Evolutionary conservation across 2,329 filamentous ascomycete genomes (phyloP).

Genomic region (Fusarium virguliforme): DNA sequence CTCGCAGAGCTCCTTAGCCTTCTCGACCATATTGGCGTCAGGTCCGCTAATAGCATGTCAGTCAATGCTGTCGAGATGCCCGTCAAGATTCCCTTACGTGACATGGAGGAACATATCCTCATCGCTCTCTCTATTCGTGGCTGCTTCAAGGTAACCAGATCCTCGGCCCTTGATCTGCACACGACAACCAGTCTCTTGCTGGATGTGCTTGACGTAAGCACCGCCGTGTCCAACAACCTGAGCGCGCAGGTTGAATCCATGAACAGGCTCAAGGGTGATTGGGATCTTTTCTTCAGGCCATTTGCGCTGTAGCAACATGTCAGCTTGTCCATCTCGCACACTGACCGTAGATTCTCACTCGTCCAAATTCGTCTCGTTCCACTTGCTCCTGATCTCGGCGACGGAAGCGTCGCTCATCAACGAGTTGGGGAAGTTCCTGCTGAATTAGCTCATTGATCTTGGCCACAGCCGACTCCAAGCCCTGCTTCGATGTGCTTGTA

Average conservation of each 20-base stretch:
- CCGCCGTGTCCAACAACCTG: slow-evolving; percentile 96
- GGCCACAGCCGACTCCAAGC: slow-evolving; percentile 88
- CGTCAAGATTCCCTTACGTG: slow-evolving; percentile 73
- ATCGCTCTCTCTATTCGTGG: slow-evolving; percentile 91
- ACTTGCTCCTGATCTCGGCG: slow-evolving; percentile 85
- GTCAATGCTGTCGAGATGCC: slow-evolving; percentile 24
- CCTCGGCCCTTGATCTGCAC: slow-evolving; percentile 98
- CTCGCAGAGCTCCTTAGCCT: slow-evolving; percentile 89
- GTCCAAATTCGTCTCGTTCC: slow-evolving; percentile 91
- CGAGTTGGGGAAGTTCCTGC: slow-evolving; percentile 93
- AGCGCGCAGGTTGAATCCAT: slow-evolving; percentile 94
- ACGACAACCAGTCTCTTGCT: slow-evolving; percentile 93
- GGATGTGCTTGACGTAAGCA: slow-evolving; percentile 97
- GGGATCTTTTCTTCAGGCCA: slow-evolving; percentile 98
- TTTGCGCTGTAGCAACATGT: slow-evolving; percentile 80
- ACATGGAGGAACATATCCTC: slow-evolving; percentile 98
- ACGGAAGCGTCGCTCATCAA: slow-evolving; percentile 94
- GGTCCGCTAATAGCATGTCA: slow-evolving; percentile 77
- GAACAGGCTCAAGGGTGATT: slow-evolving; percentile 90
- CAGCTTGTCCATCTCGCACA: slow-evolving; percentile 28
- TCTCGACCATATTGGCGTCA: slow-evolving; percentile 87
- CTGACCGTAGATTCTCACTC: slow-evolving; percentile 71
- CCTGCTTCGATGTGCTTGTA: slow-evolving; percentile 91
- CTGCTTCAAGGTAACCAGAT: slow-evolving; percentile 92
- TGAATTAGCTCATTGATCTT: slow-evolving; percentile 97